Evolutionary conservation across 1,284 basidiomycete species (phyloP).

Genomic region (Macrocybe sp.): DNA sequence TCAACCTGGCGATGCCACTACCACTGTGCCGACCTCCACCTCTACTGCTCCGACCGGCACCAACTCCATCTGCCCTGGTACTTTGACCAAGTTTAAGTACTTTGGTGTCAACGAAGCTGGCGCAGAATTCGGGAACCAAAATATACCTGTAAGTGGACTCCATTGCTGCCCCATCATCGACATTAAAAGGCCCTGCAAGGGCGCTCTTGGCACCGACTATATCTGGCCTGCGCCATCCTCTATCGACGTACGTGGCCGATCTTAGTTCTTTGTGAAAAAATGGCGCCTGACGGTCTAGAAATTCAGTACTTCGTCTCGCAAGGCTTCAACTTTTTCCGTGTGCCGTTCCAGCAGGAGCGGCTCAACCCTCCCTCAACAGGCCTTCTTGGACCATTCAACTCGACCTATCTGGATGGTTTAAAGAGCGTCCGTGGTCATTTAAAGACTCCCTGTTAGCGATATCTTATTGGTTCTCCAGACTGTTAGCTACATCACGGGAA

Average conservation of each 20-base stretch:
- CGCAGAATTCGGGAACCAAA: constrained; percentile 48
- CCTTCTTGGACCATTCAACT: constrained; percentile 47
- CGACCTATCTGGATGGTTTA: constrained; percentile 46
- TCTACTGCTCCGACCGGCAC: constrained; percentile 21
- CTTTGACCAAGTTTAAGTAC: constrained; percentile 52
- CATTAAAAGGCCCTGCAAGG: constrained; percentile 19
- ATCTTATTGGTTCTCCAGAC: constrained; percentile 25
- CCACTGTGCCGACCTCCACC: constrained; percentile 19
- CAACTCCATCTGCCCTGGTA: constrained; percentile 28
- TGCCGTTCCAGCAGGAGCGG: constrained; percentile 57
- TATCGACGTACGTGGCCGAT: constrained; percentile 32
- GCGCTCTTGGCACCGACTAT: constrained; percentile 41
- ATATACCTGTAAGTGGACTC: constrained; percentile 36
- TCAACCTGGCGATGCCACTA: constrained; percentile 22
- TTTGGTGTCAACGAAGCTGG: constrained; percentile 62
- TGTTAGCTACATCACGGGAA: constrained; percentile 54
- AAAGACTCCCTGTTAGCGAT: constrained; percentile 5
- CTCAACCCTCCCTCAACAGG: constrained; percentile 46
- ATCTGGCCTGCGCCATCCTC: constrained; percentile 43
- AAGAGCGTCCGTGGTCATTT: constrained; percentile 29
- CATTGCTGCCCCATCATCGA: not conserved
- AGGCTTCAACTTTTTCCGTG: constrained; percentile 62
- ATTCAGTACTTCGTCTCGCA: constrained; percentile 42
- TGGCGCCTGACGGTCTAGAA: constrained; percentile 9
- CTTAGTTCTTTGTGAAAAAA: not conserved